Base-by-base conservation (phyloP, 169 alveolate genomes). In the Babesia gibsoni region DNA sequence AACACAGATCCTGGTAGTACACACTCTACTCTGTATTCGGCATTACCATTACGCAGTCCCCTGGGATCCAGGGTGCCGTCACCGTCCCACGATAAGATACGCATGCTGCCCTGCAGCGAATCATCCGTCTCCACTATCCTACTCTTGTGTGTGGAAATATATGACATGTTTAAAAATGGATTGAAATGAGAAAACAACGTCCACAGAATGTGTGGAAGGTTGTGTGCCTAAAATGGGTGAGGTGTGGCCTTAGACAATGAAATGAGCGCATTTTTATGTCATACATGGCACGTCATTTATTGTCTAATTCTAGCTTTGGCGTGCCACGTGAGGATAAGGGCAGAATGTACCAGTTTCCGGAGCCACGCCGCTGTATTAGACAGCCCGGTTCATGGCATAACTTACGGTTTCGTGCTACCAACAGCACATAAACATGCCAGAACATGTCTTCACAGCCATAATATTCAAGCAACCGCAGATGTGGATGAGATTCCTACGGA, bases 1-100 rank as follows among this genome's bases (percentile, higher is more conserved):
- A 77, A 77, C 27, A 67, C 86, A 4, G 86, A 65, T 2, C 63
- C 36, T 16, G 70, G 63, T 49, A 77, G 58, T 22, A 59, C 81
- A 77, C 86, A 77, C n/a, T 41, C 81, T 10, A 77, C 32, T 25
- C 41, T 57, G 58, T 39, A 57, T 18, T 77, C 73, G 33, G 56
- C 35, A 4, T 29, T n/a, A 2, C 10, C 32, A 25, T 23, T 18
- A 16, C 56, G 42, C 5, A 14, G 43, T 16, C 3, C 30, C 6
- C 4, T 12, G 4, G 36, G 29, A 22, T n/a, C 35, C 54, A 66
- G 20, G 35, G 33, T 7, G 33, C 27, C 8, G 23, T 66, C 77
- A 64, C 65, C 22, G 52, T 66, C 50, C 22, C 52, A 53, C 52
- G 42, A 16, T 20, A 9, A 12, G 36, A 25, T 37, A 23, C 5